Evolutionary conservation across 768 basidiomycete species (phyloP).

Genomic region (Trametes sanguinea): DNA sequence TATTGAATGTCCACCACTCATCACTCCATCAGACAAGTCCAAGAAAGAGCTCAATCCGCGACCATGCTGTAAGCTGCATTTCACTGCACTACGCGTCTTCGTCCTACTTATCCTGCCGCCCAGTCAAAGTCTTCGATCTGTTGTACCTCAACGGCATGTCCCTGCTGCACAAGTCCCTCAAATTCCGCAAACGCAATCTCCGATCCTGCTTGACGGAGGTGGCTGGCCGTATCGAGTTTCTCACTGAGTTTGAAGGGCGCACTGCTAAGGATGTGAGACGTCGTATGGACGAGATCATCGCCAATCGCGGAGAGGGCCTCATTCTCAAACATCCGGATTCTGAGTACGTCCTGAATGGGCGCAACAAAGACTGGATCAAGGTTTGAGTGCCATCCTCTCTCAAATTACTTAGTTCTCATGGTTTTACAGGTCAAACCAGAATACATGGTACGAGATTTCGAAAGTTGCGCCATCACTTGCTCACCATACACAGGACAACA

Average conservation of each 20-base stretch:
- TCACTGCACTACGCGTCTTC: neutral
- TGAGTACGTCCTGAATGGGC: constrained; percentile 81
- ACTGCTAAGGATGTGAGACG: constrained; percentile 80
- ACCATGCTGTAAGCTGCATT: constrained; percentile 74
- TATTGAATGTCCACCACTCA: neutral
- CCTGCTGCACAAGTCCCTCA: constrained; percentile 68
- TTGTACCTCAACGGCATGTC: constrained; percentile 85
- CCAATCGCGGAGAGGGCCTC: constrained; percentile 85
- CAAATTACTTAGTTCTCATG: no score
- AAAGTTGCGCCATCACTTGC: neutral
- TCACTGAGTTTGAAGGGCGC: constrained; percentile 68
- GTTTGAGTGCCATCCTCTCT: constrained; percentile 35
- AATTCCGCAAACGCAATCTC: constrained; percentile 80
- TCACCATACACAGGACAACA: constrained; percentile 60
- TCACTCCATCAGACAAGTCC: constrained; percentile 55
- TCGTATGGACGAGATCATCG: constrained; percentile 83
- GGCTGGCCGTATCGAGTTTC: constrained; percentile 80
- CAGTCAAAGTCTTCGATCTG: constrained; percentile 97
- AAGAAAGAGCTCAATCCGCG: constrained; percentile 73
- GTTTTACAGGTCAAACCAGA: constrained; percentile 72
- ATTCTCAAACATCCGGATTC: constrained; percentile 86
- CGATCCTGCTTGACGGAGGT: constrained; percentile 66
- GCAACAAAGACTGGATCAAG: constrained; percentile 94
- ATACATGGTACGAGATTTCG: constrained; percentile 62
- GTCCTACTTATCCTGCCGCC: neutral